phyloP scores from a whole-genome alignment of 257 asterid species.

The Rhazya stricta region DNA sequence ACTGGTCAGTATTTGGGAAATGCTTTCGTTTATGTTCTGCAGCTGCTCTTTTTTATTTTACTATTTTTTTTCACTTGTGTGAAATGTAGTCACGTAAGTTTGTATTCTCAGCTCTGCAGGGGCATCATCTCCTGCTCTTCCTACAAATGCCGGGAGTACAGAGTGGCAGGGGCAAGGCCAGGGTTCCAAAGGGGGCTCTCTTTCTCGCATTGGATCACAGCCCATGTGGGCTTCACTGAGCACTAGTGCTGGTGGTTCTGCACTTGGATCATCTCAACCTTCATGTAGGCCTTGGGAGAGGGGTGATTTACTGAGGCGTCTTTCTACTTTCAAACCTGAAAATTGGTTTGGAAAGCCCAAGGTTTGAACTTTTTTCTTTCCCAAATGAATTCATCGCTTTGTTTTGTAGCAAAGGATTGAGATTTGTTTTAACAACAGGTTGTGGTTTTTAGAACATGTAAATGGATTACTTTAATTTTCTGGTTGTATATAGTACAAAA shows the following conservation, averaged over 20 bases:
- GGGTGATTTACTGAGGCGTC: slow-evolving; percentile 92
- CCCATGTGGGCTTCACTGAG: slow-evolving; percentile 70
- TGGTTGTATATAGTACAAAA: neutral
- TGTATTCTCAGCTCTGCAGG: slow-evolving; percentile 73
- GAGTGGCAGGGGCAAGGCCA: slow-evolving; percentile 78
- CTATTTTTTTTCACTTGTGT: neutral
- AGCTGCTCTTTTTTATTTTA: neutral
- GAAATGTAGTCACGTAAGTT: neutral
- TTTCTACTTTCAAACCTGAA: slow-evolving; percentile 83
- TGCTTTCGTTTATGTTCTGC: neutral
- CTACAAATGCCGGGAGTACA: slow-evolving; percentile 75
- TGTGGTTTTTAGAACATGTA: neutral
- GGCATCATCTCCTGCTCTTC: slow-evolving; percentile 95
- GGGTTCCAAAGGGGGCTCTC: slow-evolving; percentile 77
- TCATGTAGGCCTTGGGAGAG: slow-evolving; percentile 99
- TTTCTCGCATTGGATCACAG: slow-evolving; percentile 78
- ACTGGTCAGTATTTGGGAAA: neutral
- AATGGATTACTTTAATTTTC: neutral
- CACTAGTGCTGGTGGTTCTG: slow-evolving; percentile 90
- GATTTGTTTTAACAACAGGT: neutral
- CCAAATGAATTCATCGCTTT: slow-evolving; percentile 3
- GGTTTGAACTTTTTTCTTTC: slow-evolving; percentile 42
- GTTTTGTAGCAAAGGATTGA: neutral
- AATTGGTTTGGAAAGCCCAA: slow-evolving; percentile 96
- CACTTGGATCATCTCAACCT: slow-evolving; percentile 85